phyloP scores from a whole-genome alignment of 306 rosid genomes.

The Malus orientalis region DNA sequence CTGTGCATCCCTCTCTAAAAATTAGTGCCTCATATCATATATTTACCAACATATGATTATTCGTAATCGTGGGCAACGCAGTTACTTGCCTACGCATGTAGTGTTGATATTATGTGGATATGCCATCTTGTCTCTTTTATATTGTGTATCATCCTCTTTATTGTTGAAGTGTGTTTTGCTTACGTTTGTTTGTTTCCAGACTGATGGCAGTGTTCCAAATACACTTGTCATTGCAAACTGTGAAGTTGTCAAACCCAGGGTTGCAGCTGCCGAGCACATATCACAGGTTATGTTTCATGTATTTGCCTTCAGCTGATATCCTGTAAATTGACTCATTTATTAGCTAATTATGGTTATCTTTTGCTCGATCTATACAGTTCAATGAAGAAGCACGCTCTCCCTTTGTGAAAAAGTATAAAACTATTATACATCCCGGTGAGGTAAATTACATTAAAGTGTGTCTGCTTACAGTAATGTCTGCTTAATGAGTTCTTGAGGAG shows the following conservation, averaged over 20 bases:
- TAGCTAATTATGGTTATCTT: neutral
- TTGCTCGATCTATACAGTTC: constrained; percentile 47
- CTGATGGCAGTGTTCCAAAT: constrained; percentile 95
- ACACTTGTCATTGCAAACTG: constrained; percentile 95
- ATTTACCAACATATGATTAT: neutral
- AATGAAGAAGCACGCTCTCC: constrained; percentile 99
- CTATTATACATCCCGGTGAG: constrained; percentile 99
- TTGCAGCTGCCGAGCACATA: constrained; percentile 99
- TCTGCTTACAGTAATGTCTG: neutral
- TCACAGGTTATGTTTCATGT: constrained; percentile 51
- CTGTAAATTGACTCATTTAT: neutral
- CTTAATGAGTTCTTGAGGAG: neutral
- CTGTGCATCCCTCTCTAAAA: neutral
- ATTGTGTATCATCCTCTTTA: neutral
- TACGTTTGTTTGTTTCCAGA: constrained; percentile 28
- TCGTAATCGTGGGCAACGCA: neutral
- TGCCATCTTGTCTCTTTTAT: neutral
- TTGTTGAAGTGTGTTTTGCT: neutral
- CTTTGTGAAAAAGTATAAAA: constrained; percentile 92
- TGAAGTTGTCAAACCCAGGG: constrained; percentile 96
- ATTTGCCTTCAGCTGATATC: neutral
- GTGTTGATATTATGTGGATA: neutral
- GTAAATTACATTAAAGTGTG: constrained; percentile 25
- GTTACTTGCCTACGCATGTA: neutral
- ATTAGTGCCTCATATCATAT: neutral